Evolutionary conservation across 2,329 filamentous ascomycete genomes (phyloP), one percentile per base, ranked within the genome.

Genomic region (Aspergillus jensenii): DNA sequence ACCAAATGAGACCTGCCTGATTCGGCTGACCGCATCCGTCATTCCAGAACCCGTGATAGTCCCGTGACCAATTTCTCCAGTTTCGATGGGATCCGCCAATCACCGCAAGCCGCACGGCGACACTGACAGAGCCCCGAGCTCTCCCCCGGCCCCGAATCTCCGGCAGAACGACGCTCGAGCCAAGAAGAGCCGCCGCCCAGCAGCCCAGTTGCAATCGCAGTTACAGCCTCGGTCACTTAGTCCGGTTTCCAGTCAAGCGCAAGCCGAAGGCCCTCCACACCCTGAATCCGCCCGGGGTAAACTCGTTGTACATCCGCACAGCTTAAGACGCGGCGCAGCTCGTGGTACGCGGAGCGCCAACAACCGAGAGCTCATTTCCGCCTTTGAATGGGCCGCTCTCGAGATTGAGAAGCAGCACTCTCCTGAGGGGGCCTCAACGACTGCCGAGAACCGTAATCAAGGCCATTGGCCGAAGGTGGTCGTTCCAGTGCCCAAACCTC

Each of bases 381-480:
- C 62, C 27, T 67, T 66, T 53, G 62, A 65, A 50, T 71, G 68
- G 69, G 69, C 69, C 52, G 69, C 65, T 25, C 56, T 70, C 53
- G 52, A 60, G 12, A 58, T 69, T 35, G 55, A 66, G 52, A 67
- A 58, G 41, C 31, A 59, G 27, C 64, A 57, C 59, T 23, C 15
- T 50, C 27, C 55, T 25, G 45, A 46, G 50, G 51, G 52, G 43
- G 40, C 27, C 49, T 44, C 59, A 39, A 21, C 52, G 48, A 41
- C 54, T 7, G 23, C 58, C 56, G 47, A 48, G 47, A 55, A 41
- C 54, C 58, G 45, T 51, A 59, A 60, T 47, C 52, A 55, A 17
- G 39, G 21, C 45, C 55, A 43, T 25, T 45, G 51, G 39, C 37
- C 45, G 46, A 49, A 52, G 46, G 37, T 57, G 53, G 40, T 23